Evolutionary conservation across 2,329 filamentous ascomycete genomes (phyloP), one percentile per base, ranked within the genome.

Genomic region (Colletotrichum endophyticum): DNA sequence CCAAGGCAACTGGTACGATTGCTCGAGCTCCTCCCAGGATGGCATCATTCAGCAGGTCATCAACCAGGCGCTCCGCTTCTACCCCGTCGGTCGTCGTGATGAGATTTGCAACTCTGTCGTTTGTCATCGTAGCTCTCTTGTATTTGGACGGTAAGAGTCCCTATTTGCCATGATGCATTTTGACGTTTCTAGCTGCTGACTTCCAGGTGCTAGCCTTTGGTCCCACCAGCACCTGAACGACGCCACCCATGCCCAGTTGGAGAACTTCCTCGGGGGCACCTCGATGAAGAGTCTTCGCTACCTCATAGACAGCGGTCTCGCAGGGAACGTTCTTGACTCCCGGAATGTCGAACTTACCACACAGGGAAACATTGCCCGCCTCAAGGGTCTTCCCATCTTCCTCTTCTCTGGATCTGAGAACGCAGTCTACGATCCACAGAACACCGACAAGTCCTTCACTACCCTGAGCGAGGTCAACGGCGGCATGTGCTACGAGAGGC

Each of bases 181-280:
- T 6, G 3, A n/a, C 16, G 6, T 8, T 34, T 15, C 1, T n/a
- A 22, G 11, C 8, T 61, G 30, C 56, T 69, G 27, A 64, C n/a
- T 12, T 19, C n/a, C 12, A 32, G 3, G 2, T 3, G 9, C 5
- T 19, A 77, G 75, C 12, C 75, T 77, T 82, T 94, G 92, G 92
- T 91, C 89, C 78, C 92, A 94, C 82, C 81, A 80, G 5, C 93
- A 94, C 80, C 87, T 94, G 27, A 94, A 93, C 83, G 90, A 91
- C 83, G 91, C 89, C 5, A 94, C 92, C 2, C 92, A 94, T 82
- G 84, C 88, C 1, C 89, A 92, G 80, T 88, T 93, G 62, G 88
- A 91, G 81, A 87, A 89, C 36, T 91, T 93, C 83, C 89, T 94
- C 73, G 90, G 90, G 78, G 92, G 92, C 64, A 88, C 91, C 66